Evolutionary conservation across 2,329 filamentous ascomycete species (phyloP), one percentile per base, ranked within the genome.

Genomic region (Epichloe gansuensis): DNA sequence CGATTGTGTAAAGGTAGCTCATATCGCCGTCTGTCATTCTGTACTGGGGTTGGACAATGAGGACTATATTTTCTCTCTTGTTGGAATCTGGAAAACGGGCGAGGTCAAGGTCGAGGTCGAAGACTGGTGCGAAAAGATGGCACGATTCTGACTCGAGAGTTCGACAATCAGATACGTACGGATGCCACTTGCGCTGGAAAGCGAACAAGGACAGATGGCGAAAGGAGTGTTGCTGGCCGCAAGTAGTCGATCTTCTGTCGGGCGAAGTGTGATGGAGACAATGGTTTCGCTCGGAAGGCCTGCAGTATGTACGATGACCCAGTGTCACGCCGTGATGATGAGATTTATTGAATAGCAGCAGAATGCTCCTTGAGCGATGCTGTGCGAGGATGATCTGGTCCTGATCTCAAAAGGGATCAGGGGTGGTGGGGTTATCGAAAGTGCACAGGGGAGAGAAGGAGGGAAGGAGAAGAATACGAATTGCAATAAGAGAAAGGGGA

Each of bases 1-100:
- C 62, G 38, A 68, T 52, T 35, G 69, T 72, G 57, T 68, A 69
- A 35, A 69, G 48, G 46, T 66, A 65, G 55, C 55, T 64, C 63
- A 69, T 66, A 52, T 54, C 63, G 17, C 55, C 45, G 51, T 69
- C 66, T 44, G 64, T 57, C 67, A 68, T 69, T 56, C 48, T 61
- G 59, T 6, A 8, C 25, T 39, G 42, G 42, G 12, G 23, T 37
- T 31, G 8, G 31, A 50, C 12, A 5, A 28, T 28, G 17, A 25
- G 21, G 37, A n/a, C 11, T 42, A 9, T 21, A 9, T 37, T 8
- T 28, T 8, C n/a, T 8, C n/a, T 39, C 46, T 38, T 23, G 7
- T 15, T 7, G 46, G 6, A n/a, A 23, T n/a, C 8, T 31, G 28
- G 4, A 39, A 48, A 39, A n/a, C 37, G 21, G 28, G 28, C 28